phyloP scores from a whole-genome alignment of 345 rosid genomes.

The Raphanus sativus region DNA sequence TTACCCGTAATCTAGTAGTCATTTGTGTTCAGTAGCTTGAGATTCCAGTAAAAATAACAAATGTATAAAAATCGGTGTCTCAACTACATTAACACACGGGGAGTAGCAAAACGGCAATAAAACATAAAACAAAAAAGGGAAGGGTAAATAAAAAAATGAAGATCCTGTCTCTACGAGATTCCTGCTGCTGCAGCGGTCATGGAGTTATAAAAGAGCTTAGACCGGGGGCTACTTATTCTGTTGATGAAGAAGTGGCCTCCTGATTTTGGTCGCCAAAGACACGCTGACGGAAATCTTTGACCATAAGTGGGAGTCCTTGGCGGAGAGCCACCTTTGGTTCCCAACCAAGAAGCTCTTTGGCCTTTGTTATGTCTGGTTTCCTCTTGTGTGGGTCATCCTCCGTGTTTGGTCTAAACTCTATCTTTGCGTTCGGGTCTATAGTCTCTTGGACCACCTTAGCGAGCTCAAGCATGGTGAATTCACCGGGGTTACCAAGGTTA shows the following conservation, averaged over 20 bases:
- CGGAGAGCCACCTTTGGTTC: slow-evolving; percentile 73
- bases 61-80: too few relatives aligned
- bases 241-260: slow-evolving; percentile 33
- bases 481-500: slow-evolving; percentile 99
- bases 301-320: slow-evolving; percentile 82
- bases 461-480: slow-evolving; percentile 99
- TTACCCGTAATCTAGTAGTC: not conserved
- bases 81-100: too few relatives aligned
- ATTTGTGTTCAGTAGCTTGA: not conserved
- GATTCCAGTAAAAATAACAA: too few relatives aligned
- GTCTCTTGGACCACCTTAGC: slow-evolving; percentile 90
- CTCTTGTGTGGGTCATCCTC: slow-evolving; percentile 88
- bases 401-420: slow-evolving; percentile 85
- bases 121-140: too few relatives aligned
- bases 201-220: too few relatives aligned
- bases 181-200: too few relatives aligned
- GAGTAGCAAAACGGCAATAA: too few relatives aligned
- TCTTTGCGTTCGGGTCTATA: slow-evolving; percentile 74
- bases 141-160: too few relatives aligned
- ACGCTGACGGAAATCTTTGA: slow-evolving; percentile 70
- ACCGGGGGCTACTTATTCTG: too few relatives aligned
- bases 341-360: slow-evolving; percentile 73
- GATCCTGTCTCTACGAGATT: too few relatives aligned
- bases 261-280: slow-evolving; percentile 59
- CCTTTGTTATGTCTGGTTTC: slow-evolving; percentile 85